These are phyloP conservation scores for Polyporus tsugae DNA, from an alignment of 1,284 basidiomycete genomes.

Conservation along the genomic window DNA sequence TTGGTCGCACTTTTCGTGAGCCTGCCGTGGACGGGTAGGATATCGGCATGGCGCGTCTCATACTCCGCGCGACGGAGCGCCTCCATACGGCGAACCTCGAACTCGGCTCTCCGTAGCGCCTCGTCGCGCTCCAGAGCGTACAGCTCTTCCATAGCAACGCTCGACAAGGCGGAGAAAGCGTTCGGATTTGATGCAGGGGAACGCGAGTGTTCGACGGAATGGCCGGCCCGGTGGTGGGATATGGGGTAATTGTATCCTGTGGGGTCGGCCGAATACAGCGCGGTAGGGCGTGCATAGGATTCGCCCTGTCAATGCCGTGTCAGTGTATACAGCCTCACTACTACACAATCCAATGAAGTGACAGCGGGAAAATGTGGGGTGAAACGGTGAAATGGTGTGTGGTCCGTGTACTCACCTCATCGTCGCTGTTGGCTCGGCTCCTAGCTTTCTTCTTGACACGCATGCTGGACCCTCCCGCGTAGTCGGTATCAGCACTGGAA, in stretches of 20 bases:
- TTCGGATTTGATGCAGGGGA: conserved; percentile 49
- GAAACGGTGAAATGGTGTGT: conserved; percentile 10
- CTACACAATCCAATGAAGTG: conserved; percentile 14
- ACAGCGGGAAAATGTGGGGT: conserved; percentile 8
- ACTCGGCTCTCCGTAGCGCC: conserved; percentile 84
- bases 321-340: conserved; percentile 12
- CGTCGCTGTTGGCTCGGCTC: conserved; percentile 80
- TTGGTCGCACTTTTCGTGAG: conserved; percentile 73
- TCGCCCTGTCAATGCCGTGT: conserved; percentile 51
- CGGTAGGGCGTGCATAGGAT: conserved; percentile 76
- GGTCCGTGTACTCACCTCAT: conserved; percentile 62
- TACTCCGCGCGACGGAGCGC: conserved; percentile 84
- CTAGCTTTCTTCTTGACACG: conserved; percentile 74
- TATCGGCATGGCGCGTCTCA: conserved; percentile 68
- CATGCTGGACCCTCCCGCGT: conserved; percentile 31
- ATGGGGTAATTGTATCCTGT: conserved; percentile 45
- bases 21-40: conserved; percentile 52
- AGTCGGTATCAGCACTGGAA: conserved; percentile 30
- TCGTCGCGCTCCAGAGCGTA: conserved; percentile 88
- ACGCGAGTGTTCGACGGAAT: conserved; percentile 36
- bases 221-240: conserved; percentile 36
- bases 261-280: conserved; percentile 56
- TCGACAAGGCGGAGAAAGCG: conserved; percentile 80
- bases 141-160: conserved; percentile 86
- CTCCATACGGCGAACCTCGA: conserved; percentile 82